Evolutionary conservation across 2,329 filamentous ascomycete genomes (phyloP), one percentile per base, ranked within the genome.

Genomic region (Mycosphaerella arachidis): DNA sequence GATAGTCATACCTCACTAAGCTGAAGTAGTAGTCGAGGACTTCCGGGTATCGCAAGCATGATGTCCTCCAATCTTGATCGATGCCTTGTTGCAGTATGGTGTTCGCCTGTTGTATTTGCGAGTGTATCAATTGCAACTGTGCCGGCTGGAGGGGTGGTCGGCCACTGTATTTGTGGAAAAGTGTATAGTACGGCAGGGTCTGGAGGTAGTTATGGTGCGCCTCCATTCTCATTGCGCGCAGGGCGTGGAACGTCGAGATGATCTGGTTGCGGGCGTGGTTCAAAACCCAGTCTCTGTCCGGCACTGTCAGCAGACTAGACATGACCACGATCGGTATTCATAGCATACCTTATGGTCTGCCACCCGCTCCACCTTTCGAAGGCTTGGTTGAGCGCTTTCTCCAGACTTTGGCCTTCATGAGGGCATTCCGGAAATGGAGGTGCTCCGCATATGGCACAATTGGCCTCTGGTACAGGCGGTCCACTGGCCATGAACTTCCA

Each of bases 11-110:
- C 57, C 86, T 83, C 37, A 92, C 86, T 40, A 92, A 78, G 60
- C 84, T 81, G 74, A 88, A 92, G 71, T 89, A 92, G 74, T 92
- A 91, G 74, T 91, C 87, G 57, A 93, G 78, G n/a, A 92, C 86
- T 71, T 92, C 88, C 4, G 89, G 90, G 68, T 92, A 93, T 57
- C 86, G 82, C 68, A 90, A 84, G 43, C 92, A 89, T 52, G 86
- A 88, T 31, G 84, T 81, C 68, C 87, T 84, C 89, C 89, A 93
- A 76, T 92, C 89, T 63, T 89, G 86, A 68, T 92, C 88, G 68
- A 92, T 88, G 62, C 88, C 88, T 53, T 84, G 82, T 75, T 91
- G 90, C 62, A 91, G 79, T 53, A 82, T 80, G 16, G 80, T 80
- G 69, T 91, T 83, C 27, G 87, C 88, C 58, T 83, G 81, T 43